These are phyloP conservation scores for Fusarium sulawesiense DNA, from an alignment of 2,329 filamentous ascomycete genomes.

Conservation along the genomic window DNA sequence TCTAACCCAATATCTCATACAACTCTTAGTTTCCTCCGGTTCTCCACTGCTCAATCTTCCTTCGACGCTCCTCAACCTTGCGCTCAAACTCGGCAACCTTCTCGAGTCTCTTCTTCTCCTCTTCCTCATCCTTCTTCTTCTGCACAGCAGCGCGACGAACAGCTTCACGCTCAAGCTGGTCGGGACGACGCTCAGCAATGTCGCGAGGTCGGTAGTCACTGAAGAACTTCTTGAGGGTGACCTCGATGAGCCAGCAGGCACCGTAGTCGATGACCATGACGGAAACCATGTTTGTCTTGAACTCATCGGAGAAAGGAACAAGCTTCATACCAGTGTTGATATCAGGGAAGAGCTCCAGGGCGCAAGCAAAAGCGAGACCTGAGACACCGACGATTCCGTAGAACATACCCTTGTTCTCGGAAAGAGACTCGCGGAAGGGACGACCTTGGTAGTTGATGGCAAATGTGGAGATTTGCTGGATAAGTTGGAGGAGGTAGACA, in stretches of 20 bases:
- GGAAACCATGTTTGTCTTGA: slow-evolving; percentile 85
- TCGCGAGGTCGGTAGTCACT: slow-evolving; percentile 94
- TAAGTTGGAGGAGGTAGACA: slow-evolving; percentile 95
- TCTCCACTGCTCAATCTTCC: slow-evolving; percentile 61
- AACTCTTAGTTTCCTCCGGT: slow-evolving; percentile 45
- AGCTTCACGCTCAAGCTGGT: slow-evolving; percentile 84
- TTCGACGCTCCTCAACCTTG: slow-evolving; percentile 63
- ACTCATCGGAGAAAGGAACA: slow-evolving; percentile 88
- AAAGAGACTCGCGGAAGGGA: slow-evolving; percentile 94
- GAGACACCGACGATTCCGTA: slow-evolving; percentile 93
- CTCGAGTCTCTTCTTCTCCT: slow-evolving; percentile 64
- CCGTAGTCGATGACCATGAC: slow-evolving; percentile 90
- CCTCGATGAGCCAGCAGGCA: slow-evolving; percentile 89
- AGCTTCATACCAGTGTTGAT: slow-evolving; percentile 94
- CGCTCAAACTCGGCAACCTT: slow-evolving; percentile 71
- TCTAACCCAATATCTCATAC: slow-evolving; percentile 24
- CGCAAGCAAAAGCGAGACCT: slow-evolving; percentile 91
- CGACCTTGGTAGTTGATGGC: slow-evolving; percentile 99
- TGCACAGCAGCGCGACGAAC: slow-evolving; percentile 65
- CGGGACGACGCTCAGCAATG: slow-evolving; percentile 85
- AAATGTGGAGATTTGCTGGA: slow-evolving; percentile 99
- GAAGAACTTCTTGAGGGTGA: slow-evolving; percentile 84
- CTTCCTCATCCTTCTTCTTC: slow-evolving; percentile 61
- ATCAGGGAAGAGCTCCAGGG: slow-evolving; percentile 94
- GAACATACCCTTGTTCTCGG: slow-evolving; percentile 98